Evolutionary conservation across 2,329 filamentous ascomycete genomes (phyloP).

Genomic region (Sporothrix inflata): DNA sequence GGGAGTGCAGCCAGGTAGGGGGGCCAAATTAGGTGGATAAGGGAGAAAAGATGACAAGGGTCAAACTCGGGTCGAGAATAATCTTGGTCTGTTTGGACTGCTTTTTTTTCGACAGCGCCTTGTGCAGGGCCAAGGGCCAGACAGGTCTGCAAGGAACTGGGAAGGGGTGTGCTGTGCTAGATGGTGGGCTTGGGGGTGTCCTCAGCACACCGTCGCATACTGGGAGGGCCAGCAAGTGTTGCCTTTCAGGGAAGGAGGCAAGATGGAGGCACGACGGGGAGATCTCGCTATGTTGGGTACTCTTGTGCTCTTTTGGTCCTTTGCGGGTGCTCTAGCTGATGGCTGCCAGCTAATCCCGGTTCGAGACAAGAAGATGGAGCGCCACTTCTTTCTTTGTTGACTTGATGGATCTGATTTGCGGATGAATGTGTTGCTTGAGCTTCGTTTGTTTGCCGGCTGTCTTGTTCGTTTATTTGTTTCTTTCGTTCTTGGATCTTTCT

Average conservation of each 20-base stretch:
- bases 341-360: constrained; percentile 20
- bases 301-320: constrained; percentile 20
- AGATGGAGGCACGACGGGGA: constrained; percentile 45
- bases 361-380: constrained; percentile 12
- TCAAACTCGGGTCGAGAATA: constrained; percentile 26
- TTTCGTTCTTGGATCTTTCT: constrained; percentile 13
- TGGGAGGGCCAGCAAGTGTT: constrained; percentile 48
- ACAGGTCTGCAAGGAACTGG: constrained; percentile 23
- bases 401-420: neutral
- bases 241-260: constrained; percentile 55
- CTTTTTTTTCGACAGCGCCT: constrained; percentile 24
- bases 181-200: constrained; percentile 31
- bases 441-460: neutral
- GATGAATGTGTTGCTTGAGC: neutral
- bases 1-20: constrained; percentile 33
- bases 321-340: constrained; percentile 24
- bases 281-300: constrained; percentile 41
- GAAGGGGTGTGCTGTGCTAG: constrained; percentile 29
- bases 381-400: neutral
- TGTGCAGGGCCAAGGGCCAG: constrained; percentile 26
- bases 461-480: neutral
- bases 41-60: constrained; percentile 26
- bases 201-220: constrained; percentile 43
- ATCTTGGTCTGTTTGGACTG: constrained; percentile 22
- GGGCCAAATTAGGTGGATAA: constrained; percentile 27